These are phyloP conservation scores for Hymenoscyphus albidus DNA, from an alignment of 2,329 filamentous ascomycete genomes.

Conservation along the genomic window DNA sequence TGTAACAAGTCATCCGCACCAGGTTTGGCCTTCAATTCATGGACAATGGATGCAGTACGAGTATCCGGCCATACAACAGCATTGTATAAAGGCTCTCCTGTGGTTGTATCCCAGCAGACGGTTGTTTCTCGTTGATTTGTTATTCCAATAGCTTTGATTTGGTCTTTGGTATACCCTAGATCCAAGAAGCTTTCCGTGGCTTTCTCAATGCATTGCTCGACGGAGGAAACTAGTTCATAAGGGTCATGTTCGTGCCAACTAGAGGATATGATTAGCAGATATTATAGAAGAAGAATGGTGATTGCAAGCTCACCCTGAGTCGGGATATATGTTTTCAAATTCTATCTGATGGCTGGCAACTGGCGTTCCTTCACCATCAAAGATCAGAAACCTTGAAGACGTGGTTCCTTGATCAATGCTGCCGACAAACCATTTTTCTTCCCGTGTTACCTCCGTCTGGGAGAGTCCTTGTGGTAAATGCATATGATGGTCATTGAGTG, in stretches of 20 bases:
- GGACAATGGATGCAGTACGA: slow-evolving; percentile 66
- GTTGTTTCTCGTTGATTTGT: slow-evolving; percentile 80
- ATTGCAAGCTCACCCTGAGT: slow-evolving; percentile 67
- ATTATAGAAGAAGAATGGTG: neutral
- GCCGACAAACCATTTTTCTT: slow-evolving; percentile 66
- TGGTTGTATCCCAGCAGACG: slow-evolving; percentile 73
- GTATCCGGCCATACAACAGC: slow-evolving; percentile 85
- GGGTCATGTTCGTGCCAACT: slow-evolving; percentile 88
- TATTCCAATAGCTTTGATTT: slow-evolving; percentile 73
- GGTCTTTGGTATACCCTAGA: slow-evolving; percentile 60
- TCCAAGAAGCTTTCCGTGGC: slow-evolving; percentile 66
- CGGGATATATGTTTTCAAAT: slow-evolving; percentile 78
- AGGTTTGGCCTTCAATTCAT: slow-evolving; percentile 63
- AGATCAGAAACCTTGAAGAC: slow-evolving; percentile 85
- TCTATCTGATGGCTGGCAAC: slow-evolving; percentile 83
- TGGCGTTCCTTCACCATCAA: slow-evolving; percentile 73
- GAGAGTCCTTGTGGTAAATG: slow-evolving; percentile 7
- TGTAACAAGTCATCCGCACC: slow-evolving; percentile 64
- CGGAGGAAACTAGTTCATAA: slow-evolving; percentile 66
- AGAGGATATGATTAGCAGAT: slow-evolving; percentile 20
- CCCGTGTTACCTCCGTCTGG: slow-evolving; percentile 6
- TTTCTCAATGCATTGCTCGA: slow-evolving; percentile 71
- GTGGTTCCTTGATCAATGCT: slow-evolving; percentile 91
- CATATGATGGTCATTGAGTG: slow-evolving; percentile 1
- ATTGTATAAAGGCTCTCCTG: slow-evolving; percentile 73